Evolutionary conservation across 1,284 basidiomycete genomes (phyloP), one percentile per base, ranked within the genome.

Genomic region (Rhodofomes roseus): DNA sequence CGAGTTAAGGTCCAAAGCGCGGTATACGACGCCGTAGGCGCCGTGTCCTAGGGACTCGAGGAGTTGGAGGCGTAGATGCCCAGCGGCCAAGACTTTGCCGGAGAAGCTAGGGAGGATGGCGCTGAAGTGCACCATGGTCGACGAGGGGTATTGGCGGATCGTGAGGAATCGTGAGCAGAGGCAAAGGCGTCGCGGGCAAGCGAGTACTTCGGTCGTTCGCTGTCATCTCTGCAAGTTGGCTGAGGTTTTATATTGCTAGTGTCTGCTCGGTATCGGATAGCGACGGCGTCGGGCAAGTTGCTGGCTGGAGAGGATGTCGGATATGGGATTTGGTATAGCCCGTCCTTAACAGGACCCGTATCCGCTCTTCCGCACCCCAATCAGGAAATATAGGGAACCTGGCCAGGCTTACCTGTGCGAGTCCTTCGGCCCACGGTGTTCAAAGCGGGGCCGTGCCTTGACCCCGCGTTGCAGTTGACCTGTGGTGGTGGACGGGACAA

Each of bases 11-110:
- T 83, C 82, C 41, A 77, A 68, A 1, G 81, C 84, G 60, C 80
- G 80, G 73, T 89, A 89, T 57, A 89, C 87, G 59, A 86, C 81
- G 52, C 86, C 86, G 71, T 87, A 89, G 0, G 86, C 85, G 40
- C 87, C 87, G 9, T 79, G 69, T n/a, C 87, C 87, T 43, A 89
- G 73, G 23, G 75, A 73, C 57, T 82, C 72, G 55, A 85, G 74
- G 63, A 85, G 77, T 61, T 83, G 65, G 2, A 72, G 63, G 39
- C 61, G 63, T 51, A 68, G 46, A 27, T 31, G 25, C 0, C 61
- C 64, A 2, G 62, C 57, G 20, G 56, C 46, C 54, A 73, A 54
- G 34, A 60, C 65, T 57, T 65, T 56, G 44, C 70, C 70, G 22
- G 60, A 36, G 56, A 71, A 67, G 59, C 65, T 60, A 46, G 72